A percentile compares a stretch with the other conserved stretches of the same genome.
Conservation (phyloP, 495 filamentous ascomycete species). For the Penicillium ochrochloron region DNA sequence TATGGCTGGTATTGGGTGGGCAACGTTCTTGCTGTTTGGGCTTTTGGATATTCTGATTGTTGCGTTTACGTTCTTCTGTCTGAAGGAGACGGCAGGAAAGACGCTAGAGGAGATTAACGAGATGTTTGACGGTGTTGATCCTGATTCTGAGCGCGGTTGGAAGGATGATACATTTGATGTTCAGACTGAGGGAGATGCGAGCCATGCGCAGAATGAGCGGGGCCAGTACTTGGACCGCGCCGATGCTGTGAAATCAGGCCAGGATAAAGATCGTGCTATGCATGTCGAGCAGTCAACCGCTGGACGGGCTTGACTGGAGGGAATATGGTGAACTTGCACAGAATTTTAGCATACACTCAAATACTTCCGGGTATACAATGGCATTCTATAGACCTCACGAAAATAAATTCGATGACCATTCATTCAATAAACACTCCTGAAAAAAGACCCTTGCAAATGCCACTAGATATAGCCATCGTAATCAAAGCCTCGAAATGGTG, state of each 20-base stretch:
- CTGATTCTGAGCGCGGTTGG: constrained; percentile 27
- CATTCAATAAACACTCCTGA: background rate
- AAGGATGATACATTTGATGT: constrained; percentile 15
- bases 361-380: background rate
- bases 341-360: background rate
- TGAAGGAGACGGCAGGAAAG: constrained; percentile 70
- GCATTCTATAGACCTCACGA: background rate
- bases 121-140: constrained; percentile 54
- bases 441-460: background rate
- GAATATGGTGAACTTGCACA: background rate
- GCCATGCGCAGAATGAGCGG: background rate
- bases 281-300: constrained; percentile 28
- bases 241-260: constrained; percentile 14
- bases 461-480: background rate
- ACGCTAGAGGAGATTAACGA: constrained; percentile 72
- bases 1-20: constrained; percentile 51
- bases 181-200: constrained; percentile 10
- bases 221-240: constrained; percentile 5
- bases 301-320: constrained; percentile 18
- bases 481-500: too few species aligned
- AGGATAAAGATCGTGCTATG: constrained; percentile 12
- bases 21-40: constrained; percentile 56
- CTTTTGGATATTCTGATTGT: constrained; percentile 44
- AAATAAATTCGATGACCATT: background rate
- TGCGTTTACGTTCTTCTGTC: constrained; percentile 47